Evolutionary conservation across 1,284 basidiomycete genomes (phyloP), one percentile per base, ranked within the genome.

Genomic region (Pyrrhoderma noxium): DNA sequence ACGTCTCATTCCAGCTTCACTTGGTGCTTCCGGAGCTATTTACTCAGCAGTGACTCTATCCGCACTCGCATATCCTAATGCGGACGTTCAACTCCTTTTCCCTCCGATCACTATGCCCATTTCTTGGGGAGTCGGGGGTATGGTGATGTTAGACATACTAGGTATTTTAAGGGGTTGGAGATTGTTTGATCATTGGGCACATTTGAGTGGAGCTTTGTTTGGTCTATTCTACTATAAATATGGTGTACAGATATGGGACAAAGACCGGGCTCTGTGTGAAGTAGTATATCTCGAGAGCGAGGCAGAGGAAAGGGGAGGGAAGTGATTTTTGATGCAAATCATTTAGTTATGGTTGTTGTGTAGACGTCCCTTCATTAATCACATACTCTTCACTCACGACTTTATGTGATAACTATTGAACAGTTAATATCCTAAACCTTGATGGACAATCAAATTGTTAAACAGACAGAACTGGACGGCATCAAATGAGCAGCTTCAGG

Each of bases 1-100:
- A 0, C 54, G 65, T 2, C 68, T 66, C 2, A 80, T 92, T n/a
- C 61, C 80, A 2, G 85, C 85, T 1, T 85, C 83, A 3, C 68
- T 93, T 3, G 92, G 93, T 16, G 84, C 89, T 0, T 90, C 87
- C 1, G 93, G 93, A 1, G 92, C 90, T 0, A 80, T 95, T 13
- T 95, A 93, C 61, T 82, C 85, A 1, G 73, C 82, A 3, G 74
- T 94, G 50, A 82, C 80, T 1, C 61, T 92, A 59, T 86, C 85
- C 0, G 89, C 90, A 0, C 70, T 91, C 14, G 88, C 88, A 0
- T 93, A 82, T 65, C 93, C 91, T 1, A 82, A 90, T 38, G 79
- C 84, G 0, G 74, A 83, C 57, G 75, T 93, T 14, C 76, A 82
- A 4, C 70, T 94, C 42, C 78, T 93, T 55, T 86, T 96, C 60